Conservation (phyloP, 164 flowering plant species). For the Sedum album region DNA sequence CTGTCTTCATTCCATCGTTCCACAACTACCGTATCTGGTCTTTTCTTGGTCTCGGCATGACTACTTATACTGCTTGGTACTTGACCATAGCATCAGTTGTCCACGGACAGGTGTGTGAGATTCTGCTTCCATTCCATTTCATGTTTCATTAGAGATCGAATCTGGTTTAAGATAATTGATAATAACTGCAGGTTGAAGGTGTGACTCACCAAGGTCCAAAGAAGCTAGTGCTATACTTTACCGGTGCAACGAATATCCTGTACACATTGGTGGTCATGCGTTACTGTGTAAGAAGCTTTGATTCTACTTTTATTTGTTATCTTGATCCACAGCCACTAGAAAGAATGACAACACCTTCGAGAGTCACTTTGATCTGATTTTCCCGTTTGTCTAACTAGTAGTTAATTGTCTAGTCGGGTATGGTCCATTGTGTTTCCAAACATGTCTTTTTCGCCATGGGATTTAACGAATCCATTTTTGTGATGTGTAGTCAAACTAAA, state of each 20-base stretch:
- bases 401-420: too few relatives aligned
- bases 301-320: background rate
- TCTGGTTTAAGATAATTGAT: background rate
- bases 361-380: too few relatives aligned
- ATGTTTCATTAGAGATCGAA: background rate
- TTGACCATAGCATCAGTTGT: conserved; percentile 13
- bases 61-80: conserved; percentile 23
- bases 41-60: conserved; percentile 21
- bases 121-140: background rate
- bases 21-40: conserved; percentile 19
- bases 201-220: conserved; percentile 12
- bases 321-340: background rate
- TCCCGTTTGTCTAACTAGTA: too few relatives aligned
- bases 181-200: conserved; percentile 9
- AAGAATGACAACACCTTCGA: too few relatives aligned
- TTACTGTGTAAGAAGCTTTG: conserved; percentile 13
- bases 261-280: conserved; percentile 20
- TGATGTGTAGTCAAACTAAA: background rate
- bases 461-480: background rate
- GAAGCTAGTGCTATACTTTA: conserved; percentile 14
- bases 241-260: conserved; percentile 11
- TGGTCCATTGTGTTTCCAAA: too few relatives aligned
- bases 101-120: conserved; percentile 14
- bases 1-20: conserved; percentile 17
- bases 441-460: background rate